Percentiles rank a stretch among this genome's conserved stretches.
Conservation (phyloP, 2,329 filamentous ascomycete genomes). For the Fusarium buharicum region DNA sequence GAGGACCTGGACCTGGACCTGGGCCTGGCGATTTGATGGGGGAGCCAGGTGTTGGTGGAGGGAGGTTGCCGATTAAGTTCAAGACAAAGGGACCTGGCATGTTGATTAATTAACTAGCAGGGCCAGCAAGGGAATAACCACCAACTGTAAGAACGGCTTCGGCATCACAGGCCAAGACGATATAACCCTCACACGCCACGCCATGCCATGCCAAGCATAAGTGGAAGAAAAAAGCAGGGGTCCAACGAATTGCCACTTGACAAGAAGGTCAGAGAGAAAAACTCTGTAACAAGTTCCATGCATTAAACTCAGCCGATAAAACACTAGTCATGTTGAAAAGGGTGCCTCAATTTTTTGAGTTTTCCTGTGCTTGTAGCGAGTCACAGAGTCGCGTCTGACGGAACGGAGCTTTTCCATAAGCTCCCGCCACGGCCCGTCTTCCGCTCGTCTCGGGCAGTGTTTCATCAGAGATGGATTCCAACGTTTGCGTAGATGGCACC, state of each 20-base stretch:
- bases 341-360: background rate
- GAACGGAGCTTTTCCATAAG: conserved; percentile 11
- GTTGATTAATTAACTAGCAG: background rate
- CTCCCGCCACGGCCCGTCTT: conserved; percentile 32
- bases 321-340: background rate
- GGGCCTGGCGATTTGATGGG: too few relatives aligned
- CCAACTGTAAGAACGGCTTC: background rate
- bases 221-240: conserved; percentile 11
- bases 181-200: background rate
- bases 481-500: too few relatives aligned
- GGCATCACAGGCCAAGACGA: background rate
- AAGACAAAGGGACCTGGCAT: conserved; percentile 17
- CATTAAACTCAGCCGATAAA: background rate
- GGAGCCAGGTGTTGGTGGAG: too few relatives aligned
- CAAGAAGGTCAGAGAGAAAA: background rate
- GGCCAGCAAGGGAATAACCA: background rate
- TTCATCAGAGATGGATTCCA: conserved; percentile 17
- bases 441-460: conserved; percentile 7
- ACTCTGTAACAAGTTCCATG: conserved; percentile 8
- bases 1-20: conserved; percentile 4
- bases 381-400: conserved; percentile 4
- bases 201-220: background rate
- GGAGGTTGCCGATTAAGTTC: background rate
- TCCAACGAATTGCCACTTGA: conserved; percentile 14
- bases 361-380: background rate